Percentiles rank a stretch among this genome's conserved stretches.
Evolutionary conservation across 305 asterid species (phyloP).

Genomic region (Andrographis paniculata): DNA sequence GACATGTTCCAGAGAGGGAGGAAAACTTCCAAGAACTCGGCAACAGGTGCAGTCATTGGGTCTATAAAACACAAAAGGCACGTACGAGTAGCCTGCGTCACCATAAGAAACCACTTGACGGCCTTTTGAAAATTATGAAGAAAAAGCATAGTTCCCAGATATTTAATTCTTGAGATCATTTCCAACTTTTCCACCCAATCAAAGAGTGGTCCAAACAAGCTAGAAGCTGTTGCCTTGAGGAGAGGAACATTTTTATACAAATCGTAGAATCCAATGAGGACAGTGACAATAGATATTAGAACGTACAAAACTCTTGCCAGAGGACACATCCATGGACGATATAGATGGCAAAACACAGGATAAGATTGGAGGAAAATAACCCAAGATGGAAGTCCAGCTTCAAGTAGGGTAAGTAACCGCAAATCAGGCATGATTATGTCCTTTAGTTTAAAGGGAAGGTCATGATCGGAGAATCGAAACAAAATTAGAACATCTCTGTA

Average conservation of each 20-base stretch:
- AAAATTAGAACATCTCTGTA: constrained; percentile 73
- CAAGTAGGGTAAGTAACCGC: constrained; percentile 76
- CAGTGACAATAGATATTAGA: constrained; percentile 69
- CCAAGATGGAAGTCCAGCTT: constrained; percentile 98
- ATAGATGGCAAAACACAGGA: constrained; percentile 79
- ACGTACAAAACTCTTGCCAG: constrained; percentile 74
- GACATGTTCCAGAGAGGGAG: constrained; percentile 64
- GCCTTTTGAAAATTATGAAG: constrained; percentile 94
- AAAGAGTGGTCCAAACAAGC: constrained; percentile 83
- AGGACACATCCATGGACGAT: constrained; percentile 99
- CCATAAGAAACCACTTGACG: constrained; percentile 68
- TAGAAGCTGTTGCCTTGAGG: constrained; percentile 84
- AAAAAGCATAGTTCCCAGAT: constrained; percentile 93
- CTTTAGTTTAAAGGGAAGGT: constrained; percentile 74
- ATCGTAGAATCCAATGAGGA: constrained; percentile 89
- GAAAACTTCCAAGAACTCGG: constrained; percentile 51
- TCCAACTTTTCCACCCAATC: constrained; percentile 98
- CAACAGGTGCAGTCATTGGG: constrained; percentile 67
- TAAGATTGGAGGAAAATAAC: constrained; percentile 93
- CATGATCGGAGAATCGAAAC: constrained; percentile 63
- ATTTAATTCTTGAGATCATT: constrained; percentile 84
- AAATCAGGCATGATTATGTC: constrained; percentile 65
- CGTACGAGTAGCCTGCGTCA: constrained; percentile 49
- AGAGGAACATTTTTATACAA: constrained; percentile 89
- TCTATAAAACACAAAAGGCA: constrained; percentile 40